These are phyloP conservation scores for Candida anglica DNA, from an alignment of 805 yeast species.

Conservation along the genomic window DNA sequence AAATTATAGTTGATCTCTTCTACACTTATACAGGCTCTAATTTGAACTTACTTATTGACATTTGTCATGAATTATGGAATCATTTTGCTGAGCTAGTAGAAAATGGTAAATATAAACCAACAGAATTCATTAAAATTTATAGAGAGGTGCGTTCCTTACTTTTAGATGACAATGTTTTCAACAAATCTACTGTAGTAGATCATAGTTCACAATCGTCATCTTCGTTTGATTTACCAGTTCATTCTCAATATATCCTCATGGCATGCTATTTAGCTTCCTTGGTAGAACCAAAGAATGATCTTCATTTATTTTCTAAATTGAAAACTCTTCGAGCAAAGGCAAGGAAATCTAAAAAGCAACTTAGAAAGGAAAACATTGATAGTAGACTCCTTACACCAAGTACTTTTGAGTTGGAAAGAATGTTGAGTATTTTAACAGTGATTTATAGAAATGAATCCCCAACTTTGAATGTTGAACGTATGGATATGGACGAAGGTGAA, in stretches of 20 bases:
- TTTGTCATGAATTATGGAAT: constrained; percentile 31
- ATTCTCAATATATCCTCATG: constrained; percentile 68
- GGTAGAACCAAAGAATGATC: constrained; percentile 65
- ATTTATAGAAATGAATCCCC: constrained; percentile 46
- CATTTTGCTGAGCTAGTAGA: constrained; percentile 23
- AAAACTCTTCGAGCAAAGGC: constrained; percentile 30
- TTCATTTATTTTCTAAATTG: constrained; percentile 63
- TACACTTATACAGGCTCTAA: constrained; percentile 43
- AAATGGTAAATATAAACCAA: constrained; percentile 14
- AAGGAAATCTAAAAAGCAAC: constrained; percentile 25
- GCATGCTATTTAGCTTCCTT: constrained; percentile 84
- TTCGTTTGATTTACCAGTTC: constrained; percentile 48
- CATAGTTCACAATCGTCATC: constrained; percentile 16
- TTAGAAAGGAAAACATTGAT: constrained; percentile 45
- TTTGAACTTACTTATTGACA: constrained; percentile 30
- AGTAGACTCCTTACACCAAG: constrained; percentile 67
- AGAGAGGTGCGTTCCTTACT: constrained; percentile 25
- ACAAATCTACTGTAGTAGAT: constrained; percentile 25
- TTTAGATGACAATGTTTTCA: constrained; percentile 23
- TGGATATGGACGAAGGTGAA: constrained; percentile 27
- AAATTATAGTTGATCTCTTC: constrained; percentile 43
- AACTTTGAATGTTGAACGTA: constrained; percentile 21
- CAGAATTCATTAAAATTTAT: constrained; percentile 32
- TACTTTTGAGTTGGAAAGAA: constrained; percentile 71
- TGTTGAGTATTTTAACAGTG: constrained; percentile 75